Conservation (phyloP, 768 basidiomycete genomes). For the Naganishia friedmannii region DNA sequence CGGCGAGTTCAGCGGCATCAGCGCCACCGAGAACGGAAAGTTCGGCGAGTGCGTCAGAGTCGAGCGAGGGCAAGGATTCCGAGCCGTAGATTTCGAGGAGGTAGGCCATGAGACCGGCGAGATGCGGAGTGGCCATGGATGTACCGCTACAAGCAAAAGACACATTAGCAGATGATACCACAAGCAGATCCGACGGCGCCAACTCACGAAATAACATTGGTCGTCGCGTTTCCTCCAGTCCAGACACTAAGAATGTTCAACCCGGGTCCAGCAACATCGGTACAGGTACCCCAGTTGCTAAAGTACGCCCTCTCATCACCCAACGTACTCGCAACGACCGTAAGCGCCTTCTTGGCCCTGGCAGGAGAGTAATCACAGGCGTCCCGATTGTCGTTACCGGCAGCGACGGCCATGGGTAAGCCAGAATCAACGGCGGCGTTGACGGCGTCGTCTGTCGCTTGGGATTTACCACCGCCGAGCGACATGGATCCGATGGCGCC, state of each 20-base stretch:
- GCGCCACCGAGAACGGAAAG: slow-evolving; percentile 35
- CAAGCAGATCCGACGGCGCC: not conserved
- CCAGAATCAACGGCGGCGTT: slow-evolving; percentile 77
- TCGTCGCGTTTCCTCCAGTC: slow-evolving; percentile 63
- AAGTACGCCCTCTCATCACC: slow-evolving; percentile 58
- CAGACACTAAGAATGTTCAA: slow-evolving; percentile 88
- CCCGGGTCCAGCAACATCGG: slow-evolving; percentile 88
- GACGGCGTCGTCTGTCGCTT: slow-evolving; percentile 76
- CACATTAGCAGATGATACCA: not conserved
- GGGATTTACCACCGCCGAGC: slow-evolving; percentile 90
- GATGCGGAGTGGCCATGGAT: slow-evolving; percentile 85
- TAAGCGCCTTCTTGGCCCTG: slow-evolving; percentile 79
- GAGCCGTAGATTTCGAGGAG: slow-evolving; percentile 82
- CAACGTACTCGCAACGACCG: slow-evolving; percentile 75
- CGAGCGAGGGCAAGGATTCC: slow-evolving; percentile 40
- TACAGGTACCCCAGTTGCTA: slow-evolving; percentile 86
- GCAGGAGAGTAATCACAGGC: slow-evolving; percentile 94
- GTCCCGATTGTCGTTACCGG: slow-evolving; percentile 79
- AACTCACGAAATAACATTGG: slow-evolving; percentile 62
- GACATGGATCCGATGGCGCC: slow-evolving; percentile 81
- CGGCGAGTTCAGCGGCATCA: slow-evolving; percentile 58
- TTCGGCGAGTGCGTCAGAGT: slow-evolving; percentile 18
- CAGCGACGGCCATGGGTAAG: slow-evolving; percentile 94
- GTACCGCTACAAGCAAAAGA: slow-evolving; percentile 39
- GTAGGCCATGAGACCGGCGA: slow-evolving; percentile 79